Conservation (phyloP, 441 rosid species). For the Metrosideros polymorpha region DNA sequence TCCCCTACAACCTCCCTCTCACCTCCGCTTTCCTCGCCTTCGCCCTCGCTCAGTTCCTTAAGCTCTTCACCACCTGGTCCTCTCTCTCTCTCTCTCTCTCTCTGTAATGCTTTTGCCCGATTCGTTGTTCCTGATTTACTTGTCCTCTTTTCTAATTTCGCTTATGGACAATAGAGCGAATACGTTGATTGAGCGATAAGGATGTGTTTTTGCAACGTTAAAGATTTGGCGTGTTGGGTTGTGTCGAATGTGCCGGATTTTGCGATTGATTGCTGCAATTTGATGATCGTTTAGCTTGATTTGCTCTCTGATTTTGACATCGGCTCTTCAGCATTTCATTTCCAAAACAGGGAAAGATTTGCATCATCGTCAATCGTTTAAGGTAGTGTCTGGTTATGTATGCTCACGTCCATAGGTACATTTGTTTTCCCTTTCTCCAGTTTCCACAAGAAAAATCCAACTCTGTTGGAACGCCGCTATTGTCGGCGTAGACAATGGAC, state of each 20-base stretch:
- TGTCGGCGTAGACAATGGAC: background rate
- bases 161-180: background rate
- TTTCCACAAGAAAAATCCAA: background rate
- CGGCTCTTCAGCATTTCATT: background rate
- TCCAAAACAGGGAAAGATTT: background rate
- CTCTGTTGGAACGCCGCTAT: background rate
- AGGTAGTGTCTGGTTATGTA: background rate
- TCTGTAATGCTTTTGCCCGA: background rate
- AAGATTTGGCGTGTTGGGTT: background rate
- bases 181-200: background rate
- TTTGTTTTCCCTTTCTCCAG: background rate
- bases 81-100: conserved; percentile 7
- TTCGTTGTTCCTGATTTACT: background rate
- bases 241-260: background rate
- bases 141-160: background rate
- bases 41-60: conserved; percentile 92
- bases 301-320: background rate
- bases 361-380: background rate
- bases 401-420: background rate
- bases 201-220: background rate
- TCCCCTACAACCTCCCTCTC: conserved; percentile 73
- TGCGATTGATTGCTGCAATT: background rate
- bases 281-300: background rate
- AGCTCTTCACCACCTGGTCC: conserved; percentile 92
- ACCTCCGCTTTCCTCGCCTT: conserved; percentile 80